Percentiles rank a stretch among this genome's conserved stretches.
phyloP scores from a whole-genome alignment of 176 grass and related monocot species.

The bread wheat (Triticum aestivum) region DNA sequence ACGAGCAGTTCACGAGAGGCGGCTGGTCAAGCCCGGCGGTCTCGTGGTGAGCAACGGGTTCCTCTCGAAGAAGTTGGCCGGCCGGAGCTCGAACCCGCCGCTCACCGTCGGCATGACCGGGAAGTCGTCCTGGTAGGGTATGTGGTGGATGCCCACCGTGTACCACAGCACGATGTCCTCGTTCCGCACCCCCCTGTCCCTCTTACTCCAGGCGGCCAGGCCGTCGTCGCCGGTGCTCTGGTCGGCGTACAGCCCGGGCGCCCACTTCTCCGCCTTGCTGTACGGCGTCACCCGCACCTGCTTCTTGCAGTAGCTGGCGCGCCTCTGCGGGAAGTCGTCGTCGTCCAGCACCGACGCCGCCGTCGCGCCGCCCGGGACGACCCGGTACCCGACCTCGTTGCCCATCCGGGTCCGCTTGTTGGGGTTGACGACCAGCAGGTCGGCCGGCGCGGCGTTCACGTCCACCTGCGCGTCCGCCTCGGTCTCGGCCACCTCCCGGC shows the following conservation, averaged over 20 bases:
- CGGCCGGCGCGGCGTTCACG: conserved; percentile 30
- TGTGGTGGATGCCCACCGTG: conserved; percentile 73
- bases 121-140: conserved; percentile 88
- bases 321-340: conserved; percentile 70
- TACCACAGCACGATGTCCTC: conserved; percentile 87
- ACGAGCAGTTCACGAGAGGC: conserved; percentile 12
- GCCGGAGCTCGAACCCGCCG: conserved; percentile 71
- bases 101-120: conserved; percentile 71
- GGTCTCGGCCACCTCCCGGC: conserved; percentile 50
- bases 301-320: conserved; percentile 64
- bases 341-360: conserved; percentile 61
- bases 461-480: conserved; percentile 59
- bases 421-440: conserved; percentile 69
- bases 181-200: conserved; percentile 46
- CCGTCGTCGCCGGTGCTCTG: conserved; percentile 70
- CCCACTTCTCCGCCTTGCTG: conserved; percentile 71
- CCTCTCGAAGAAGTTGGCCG: conserved; percentile 85
- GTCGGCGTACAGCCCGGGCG: conserved; percentile 66
- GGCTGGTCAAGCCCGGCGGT: not conserved
- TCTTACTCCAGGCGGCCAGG: conserved; percentile 53
- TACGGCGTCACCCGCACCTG: conserved; percentile 84
- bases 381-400: conserved; percentile 56
- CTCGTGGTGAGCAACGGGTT: conserved; percentile 49
- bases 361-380: conserved; percentile 40
- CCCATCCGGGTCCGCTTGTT: conserved; percentile 63